Percentiles rank a stretch among this genome's conserved stretches.
phyloP scores from a whole-genome alignment of 805 yeast genomes.

The Sugiyamaella smithiae region DNA sequence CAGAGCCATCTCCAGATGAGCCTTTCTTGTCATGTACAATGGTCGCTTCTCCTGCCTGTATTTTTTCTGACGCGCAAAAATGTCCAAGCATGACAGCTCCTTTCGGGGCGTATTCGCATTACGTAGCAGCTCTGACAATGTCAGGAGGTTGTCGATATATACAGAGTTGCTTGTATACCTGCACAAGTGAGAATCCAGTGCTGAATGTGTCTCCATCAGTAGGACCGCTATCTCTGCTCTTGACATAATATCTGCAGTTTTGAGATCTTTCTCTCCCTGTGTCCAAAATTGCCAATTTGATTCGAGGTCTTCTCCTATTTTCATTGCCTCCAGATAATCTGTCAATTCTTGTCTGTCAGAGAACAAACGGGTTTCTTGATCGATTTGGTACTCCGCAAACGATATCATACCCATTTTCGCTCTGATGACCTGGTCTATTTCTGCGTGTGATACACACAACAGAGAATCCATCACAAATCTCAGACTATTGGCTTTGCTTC shows the following conservation, averaged over 20 bases:
- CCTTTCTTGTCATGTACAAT: conserved; percentile 25
- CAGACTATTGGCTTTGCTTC: conserved; percentile 13
- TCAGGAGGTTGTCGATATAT: conserved; percentile 24
- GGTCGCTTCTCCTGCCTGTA: conserved; percentile 25
- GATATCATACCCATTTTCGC: conserved; percentile 27
- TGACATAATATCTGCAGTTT: not conserved
- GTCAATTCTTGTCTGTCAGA: conserved; percentile 14
- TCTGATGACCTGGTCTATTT: conserved; percentile 22
- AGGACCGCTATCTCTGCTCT: conserved; percentile 4
- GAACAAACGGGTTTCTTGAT: conserved; percentile 25
- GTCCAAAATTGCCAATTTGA: conserved; percentile 3
- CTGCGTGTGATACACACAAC: conserved; percentile 26
- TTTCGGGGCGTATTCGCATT: conserved; percentile 19
- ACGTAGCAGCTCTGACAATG: conserved; percentile 24
- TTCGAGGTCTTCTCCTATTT: conserved; percentile 23
- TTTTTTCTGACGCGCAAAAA: conserved; percentile 21
- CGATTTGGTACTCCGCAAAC: conserved; percentile 23
- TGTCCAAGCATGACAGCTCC: conserved; percentile 26
- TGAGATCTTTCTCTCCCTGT: not conserved
- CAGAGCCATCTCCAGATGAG: conserved; percentile 27
- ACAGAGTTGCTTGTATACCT: conserved; percentile 25
- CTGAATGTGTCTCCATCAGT: not conserved
- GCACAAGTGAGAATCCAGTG: not conserved
- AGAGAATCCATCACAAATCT: conserved; percentile 21
- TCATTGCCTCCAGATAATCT: conserved; percentile 24